These are phyloP conservation scores for Didymella glomerata DNA, from an alignment of 2,329 filamentous ascomycete genomes.

Conservation along the genomic window DNA sequence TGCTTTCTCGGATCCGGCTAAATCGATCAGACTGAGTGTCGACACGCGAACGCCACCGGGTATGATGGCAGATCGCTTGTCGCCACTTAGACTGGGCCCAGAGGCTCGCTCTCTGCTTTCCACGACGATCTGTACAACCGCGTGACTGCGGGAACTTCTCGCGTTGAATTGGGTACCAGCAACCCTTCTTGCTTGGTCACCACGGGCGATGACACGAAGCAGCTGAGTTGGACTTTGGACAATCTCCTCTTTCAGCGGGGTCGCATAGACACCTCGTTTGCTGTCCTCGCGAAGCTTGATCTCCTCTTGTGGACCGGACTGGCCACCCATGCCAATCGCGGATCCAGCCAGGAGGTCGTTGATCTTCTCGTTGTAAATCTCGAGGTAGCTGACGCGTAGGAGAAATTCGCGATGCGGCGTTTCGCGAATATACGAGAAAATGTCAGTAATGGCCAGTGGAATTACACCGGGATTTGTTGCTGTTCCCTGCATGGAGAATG, in stretches of 20 bases:
- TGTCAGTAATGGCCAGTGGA: constrained; percentile 95
- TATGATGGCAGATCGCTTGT: constrained; percentile 51
- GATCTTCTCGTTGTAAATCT: constrained; percentile 99
- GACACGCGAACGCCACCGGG: constrained; percentile 95
- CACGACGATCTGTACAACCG: constrained; percentile 97
- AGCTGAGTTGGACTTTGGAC: constrained; percentile 97
- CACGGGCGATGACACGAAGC: constrained; percentile 90
- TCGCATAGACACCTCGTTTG: constrained; percentile 96
- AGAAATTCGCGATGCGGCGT: constrained; percentile 94
- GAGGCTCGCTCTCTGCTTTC: constrained; percentile 90
- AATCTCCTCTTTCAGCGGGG: constrained; percentile 95
- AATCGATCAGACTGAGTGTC: constrained; percentile 92
- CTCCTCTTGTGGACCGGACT: constrained; percentile 74
- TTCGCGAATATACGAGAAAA: constrained; percentile 98
- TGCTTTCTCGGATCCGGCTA: constrained; percentile 94
- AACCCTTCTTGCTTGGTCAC: constrained; percentile 87
- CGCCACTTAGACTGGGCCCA: constrained; percentile 54
- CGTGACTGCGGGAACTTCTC: constrained; percentile 95
- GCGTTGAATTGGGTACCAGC: constrained; percentile 97
- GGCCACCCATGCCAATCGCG: constrained; percentile 61
- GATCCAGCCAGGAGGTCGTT: constrained; percentile 88
- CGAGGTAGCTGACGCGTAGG: constrained; percentile 93
- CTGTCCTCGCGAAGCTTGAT: constrained; percentile 97
- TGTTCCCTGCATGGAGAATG: constrained; percentile 99
- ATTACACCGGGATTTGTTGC: constrained; percentile 96